Conservation (phyloP, 225 moss, liverwort and hornwort genomes). For the Ulota crispa region DNA sequence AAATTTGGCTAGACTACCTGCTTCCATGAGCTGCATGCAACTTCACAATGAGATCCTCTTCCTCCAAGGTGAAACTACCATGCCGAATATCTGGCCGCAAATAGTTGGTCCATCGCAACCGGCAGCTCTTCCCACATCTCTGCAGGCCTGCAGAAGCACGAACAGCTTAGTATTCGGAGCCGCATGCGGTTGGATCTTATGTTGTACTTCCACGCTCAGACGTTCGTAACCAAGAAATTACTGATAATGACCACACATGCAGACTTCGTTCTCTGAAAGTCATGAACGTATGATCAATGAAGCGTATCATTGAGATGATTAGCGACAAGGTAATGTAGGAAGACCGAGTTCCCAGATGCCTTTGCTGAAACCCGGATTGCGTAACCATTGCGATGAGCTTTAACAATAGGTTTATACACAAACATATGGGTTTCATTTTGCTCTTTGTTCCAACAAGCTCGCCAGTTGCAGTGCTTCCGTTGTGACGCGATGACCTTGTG, state of each 20-base stretch:
- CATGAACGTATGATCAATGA: background rate
- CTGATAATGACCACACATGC: background rate
- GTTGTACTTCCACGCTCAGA: background rate
- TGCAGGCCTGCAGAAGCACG: constrained; percentile 41
- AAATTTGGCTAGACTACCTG: constrained; percentile 33
- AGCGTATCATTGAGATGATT: background rate
- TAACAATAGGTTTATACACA: background rate
- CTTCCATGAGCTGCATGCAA: constrained; percentile 65
- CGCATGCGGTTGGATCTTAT: background rate
- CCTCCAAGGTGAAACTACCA: constrained; percentile 55
- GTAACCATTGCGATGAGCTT: background rate
- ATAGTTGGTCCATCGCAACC: constrained; percentile 62
- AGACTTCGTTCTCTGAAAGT: background rate
- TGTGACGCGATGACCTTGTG: background rate
- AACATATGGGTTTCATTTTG: background rate
- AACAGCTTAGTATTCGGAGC: background rate
- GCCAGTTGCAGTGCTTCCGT: background rate
- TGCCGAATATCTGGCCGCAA: constrained; percentile 60
- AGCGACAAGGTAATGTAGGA: background rate
- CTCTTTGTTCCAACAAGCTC: background rate
- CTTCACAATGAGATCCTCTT: constrained; percentile 63
- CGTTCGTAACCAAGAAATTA: background rate
- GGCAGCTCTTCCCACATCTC: constrained; percentile 62
- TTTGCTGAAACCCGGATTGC: background rate
- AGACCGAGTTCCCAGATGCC: background rate